phyloP scores from a whole-genome alignment of 78 protist species.

The Dictyostelium intermedium region DNA sequence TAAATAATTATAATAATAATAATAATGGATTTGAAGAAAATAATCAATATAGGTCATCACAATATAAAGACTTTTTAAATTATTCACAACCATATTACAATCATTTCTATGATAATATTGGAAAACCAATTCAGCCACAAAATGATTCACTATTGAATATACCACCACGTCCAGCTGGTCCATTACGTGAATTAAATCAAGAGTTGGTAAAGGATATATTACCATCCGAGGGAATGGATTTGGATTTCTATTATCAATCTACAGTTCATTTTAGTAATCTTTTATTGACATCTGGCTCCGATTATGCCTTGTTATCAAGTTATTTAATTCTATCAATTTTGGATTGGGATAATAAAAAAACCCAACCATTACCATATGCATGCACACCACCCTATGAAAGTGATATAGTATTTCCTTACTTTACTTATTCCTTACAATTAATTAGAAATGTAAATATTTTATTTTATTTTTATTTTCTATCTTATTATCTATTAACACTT shows the following conservation, averaged over 20 bases:
- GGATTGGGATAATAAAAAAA: conserved; percentile 73
- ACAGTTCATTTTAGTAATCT: conserved; percentile 37
- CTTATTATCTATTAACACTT: not conserved
- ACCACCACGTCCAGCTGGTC: conserved; percentile 74
- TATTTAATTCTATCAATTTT: conserved; percentile 37
- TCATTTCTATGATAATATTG: conserved; percentile 47
- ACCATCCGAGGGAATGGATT: conserved; percentile 62
- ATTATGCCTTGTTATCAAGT: conserved; percentile 8
- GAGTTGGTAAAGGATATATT: conserved; percentile 21
- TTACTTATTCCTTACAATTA: conserved; percentile 34
- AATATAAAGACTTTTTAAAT: conserved; percentile 45
- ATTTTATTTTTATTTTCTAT: not conserved
- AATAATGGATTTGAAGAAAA: not conserved
- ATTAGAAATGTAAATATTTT: conserved; percentile 36
- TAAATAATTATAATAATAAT: not conserved
- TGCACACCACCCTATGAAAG: conserved; percentile 72
- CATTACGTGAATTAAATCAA: conserved; percentile 25
- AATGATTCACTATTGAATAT: conserved; percentile 9
- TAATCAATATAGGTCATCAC: not conserved
- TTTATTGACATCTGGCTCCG: not conserved
- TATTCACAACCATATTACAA: conserved; percentile 20
- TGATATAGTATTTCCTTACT: conserved; percentile 67
- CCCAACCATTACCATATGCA: conserved; percentile 67
- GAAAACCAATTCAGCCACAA: conserved; percentile 34
- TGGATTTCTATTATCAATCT: conserved; percentile 53